Percentiles rank a stretch among this genome's conserved stretches.
phyloP scores from a whole-genome alignment of 345 rosid species.

The Lenwebbia sp. region DNA sequence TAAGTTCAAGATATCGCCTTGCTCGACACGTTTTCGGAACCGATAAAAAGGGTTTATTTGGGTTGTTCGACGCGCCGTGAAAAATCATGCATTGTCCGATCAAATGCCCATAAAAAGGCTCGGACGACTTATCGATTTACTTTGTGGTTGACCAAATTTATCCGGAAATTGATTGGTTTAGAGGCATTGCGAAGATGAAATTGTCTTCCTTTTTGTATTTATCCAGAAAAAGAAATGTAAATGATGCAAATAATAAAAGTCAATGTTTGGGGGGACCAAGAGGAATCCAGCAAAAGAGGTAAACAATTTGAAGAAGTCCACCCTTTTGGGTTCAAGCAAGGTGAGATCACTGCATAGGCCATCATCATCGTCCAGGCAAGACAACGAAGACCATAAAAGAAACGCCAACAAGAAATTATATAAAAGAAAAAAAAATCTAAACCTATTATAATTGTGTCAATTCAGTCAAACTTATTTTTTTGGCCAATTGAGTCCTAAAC shows the following conservation, averaged over 20 bases:
- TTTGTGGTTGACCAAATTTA: background rate
- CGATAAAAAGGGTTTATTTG: rapidly evolving
- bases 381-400: background rate
- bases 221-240: background rate
- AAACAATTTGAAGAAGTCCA: background rate
- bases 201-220: background rate
- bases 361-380: background rate
- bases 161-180: background rate
- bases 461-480: too few species aligned
- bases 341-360: constrained; percentile 14
- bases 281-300: constrained; percentile 3
- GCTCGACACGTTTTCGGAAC: background rate
- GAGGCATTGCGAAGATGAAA: background rate
- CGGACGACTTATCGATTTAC: background rate
- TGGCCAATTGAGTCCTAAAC: too few species aligned
- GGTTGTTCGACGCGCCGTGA: rapidly evolving
- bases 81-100: background rate
- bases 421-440: too few species aligned
- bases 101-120: background rate
- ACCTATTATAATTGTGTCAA: too few species aligned
- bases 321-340: background rate
- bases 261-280: background rate
- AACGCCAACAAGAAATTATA: background rate
- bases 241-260: background rate
- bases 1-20: background rate